Conservation (phyloP, 768 basidiomycete genomes). For the Leccinum disarticulatum region DNA sequence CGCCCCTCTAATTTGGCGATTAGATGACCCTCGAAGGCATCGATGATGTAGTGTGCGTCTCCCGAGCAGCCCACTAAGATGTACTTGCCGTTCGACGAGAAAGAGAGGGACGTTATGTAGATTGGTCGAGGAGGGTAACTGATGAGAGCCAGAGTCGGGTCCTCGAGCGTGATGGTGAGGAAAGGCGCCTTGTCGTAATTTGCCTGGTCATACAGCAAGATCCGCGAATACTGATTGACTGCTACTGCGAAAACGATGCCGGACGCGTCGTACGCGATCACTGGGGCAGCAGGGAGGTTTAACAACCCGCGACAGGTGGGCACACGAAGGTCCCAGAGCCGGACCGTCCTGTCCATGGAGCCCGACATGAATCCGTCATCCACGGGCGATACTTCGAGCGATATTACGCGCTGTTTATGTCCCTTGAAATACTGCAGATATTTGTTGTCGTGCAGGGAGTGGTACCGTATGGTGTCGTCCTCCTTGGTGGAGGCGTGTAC, state of each 20-base stretch:
- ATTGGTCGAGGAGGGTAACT: constrained; percentile 87
- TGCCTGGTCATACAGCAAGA: constrained; percentile 81
- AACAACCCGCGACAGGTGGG: constrained; percentile 77
- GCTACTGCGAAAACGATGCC: constrained; percentile 87
- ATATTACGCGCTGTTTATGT: constrained; percentile 86
- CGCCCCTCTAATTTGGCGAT: constrained; percentile 87
- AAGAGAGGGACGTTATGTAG: constrained; percentile 86
- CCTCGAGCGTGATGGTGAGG: constrained; percentile 76
- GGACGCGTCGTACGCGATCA: constrained; percentile 81
- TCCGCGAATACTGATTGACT: constrained; percentile 78
- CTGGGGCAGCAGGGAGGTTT: constrained; percentile 69
- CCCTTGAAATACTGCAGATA: constrained; percentile 96
- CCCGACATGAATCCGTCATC: constrained; percentile 97
- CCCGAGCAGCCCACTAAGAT: constrained; percentile 92
- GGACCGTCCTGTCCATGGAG: constrained; percentile 90
- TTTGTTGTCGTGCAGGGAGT: constrained; percentile 94
- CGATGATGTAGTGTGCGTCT: constrained; percentile 89
- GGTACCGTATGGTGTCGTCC: constrained; percentile 93
- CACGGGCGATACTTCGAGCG: constrained; percentile 86
- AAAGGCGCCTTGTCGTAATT: constrained; percentile 94
- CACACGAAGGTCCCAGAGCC: constrained; percentile 91
- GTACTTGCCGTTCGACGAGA: constrained; percentile 88
- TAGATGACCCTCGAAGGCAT: constrained; percentile 83
- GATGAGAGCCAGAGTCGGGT: constrained; percentile 70
- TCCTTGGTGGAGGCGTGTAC: constrained; percentile 93